phyloP scores from a whole-genome alignment of 805 yeast genomes.

The Torulaspora indica region DNA sequence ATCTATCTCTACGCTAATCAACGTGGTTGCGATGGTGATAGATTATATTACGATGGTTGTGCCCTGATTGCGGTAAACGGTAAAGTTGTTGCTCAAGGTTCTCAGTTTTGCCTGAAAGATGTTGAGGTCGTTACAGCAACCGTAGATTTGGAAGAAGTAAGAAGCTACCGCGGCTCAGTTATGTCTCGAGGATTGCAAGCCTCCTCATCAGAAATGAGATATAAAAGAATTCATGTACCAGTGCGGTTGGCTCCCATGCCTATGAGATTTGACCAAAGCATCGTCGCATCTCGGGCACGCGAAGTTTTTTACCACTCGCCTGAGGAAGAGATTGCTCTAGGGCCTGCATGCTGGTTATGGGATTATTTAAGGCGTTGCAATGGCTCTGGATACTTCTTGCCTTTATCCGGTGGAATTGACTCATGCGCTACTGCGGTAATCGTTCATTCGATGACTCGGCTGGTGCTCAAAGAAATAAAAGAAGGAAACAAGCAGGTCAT shows the following conservation, averaged over 20 bases:
- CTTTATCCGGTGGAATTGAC: constrained; percentile 96
- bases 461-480: constrained; percentile 65
- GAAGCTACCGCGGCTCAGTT: constrained; percentile 65
- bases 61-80: constrained; percentile 94
- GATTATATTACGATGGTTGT: constrained; percentile 95
- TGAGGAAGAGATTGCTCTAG: constrained; percentile 94
- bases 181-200: constrained; percentile 77
- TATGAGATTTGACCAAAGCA: constrained; percentile 53
- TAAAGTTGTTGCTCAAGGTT: constrained; percentile 83
- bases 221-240: constrained; percentile 54
- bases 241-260: constrained; percentile 61
- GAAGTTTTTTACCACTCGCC: constrained; percentile 67
- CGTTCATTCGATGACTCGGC: constrained; percentile 88
- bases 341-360: constrained; percentile 99
- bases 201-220: constrained; percentile 34
- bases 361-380: constrained; percentile 89
- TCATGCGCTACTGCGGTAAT: constrained; percentile 96
- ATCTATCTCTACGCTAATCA: constrained; percentile 91
- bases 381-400: constrained; percentile 88
- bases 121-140: constrained; percentile 97
- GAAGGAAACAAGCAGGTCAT: constrained; percentile 75
- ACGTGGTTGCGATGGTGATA: constrained; percentile 97
- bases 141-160: constrained; percentile 85
- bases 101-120: constrained; percentile 83
- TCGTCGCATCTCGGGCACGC: constrained; percentile 52